Evolutionary conservation across 176 grass and related monocot genomes (phyloP), one percentile per base, ranked within the genome.

Genomic region (Paspalum vaginatum): DNA sequence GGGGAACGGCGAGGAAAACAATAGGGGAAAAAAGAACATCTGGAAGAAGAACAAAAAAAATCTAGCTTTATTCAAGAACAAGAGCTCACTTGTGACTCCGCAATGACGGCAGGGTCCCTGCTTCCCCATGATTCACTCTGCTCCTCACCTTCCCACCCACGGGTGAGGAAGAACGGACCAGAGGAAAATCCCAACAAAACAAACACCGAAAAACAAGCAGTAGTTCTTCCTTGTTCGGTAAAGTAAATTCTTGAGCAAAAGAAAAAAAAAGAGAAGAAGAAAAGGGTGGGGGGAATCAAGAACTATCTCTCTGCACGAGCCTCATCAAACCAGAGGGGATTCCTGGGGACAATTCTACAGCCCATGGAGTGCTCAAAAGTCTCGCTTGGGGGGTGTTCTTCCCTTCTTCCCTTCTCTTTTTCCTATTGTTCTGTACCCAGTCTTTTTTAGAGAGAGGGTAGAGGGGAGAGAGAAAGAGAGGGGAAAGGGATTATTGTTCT

Each of bases 81-180:
- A 68, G 90, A 85, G 95, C 95, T 98, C 92, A 98, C 95, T 98
- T 91, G 95, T 95, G 85, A 98, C 90, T 87, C 95, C 95, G 82
- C 95, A 98, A 89, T 98, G 95, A 81, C 75, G 65, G 88, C 95
- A 98, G 79, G 95, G 95, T 59, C 95, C 95, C 68, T 91, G 86
- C 92, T 98, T 98, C 71, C 60, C 92, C 95, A 98, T 98, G 51
- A 79, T 83, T 83, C 45, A 61, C 68, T 78, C 50, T 68, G 39
- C 80, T 65, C 65, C 77, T 83, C 86, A 82, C 51, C 81, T 48
- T 79, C 61, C 84, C 27, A 76, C 62, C 81, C 84, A 60, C 77
- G 64, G 70, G 78, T 46, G 74, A 84, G 80, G 77, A 76, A 77
- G 77, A 84, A 89, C 42, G 77, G 67, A 24, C 27, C 65, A 61